These are phyloP conservation scores for Penicillium sp. DNA, from an alignment of 2,329 filamentous ascomycete genomes.

Conservation along the genomic window DNA sequence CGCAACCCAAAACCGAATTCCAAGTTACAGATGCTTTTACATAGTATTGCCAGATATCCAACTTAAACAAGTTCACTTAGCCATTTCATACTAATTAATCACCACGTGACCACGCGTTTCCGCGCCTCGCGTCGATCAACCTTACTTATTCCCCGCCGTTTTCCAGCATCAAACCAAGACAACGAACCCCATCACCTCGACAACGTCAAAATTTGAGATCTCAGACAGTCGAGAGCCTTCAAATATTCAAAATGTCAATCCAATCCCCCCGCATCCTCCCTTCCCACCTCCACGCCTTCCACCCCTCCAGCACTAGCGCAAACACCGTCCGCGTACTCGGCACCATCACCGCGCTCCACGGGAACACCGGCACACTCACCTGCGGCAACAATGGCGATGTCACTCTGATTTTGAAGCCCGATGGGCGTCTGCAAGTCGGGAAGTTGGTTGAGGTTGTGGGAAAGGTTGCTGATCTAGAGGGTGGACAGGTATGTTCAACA, in stretches of 20 bases:
- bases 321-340: constrained; percentile 76
- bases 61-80: background rate
- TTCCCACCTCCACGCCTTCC: constrained; percentile 73
- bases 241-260: constrained; percentile 60
- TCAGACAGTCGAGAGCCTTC: background rate
- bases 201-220: background rate
- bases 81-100: background rate
- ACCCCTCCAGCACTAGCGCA: constrained; percentile 45
- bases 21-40: background rate
- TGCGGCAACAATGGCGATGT: constrained; percentile 67
- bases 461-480: constrained; percentile 45
- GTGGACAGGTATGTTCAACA: constrained; percentile 33
- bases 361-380: constrained; percentile 76
- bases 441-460: constrained; percentile 48
- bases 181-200: background rate
- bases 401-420: constrained; percentile 67
- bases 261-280: constrained; percentile 80
- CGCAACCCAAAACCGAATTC: fast-evolving
- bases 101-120: constrained; percentile 27
- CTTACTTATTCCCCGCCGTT: background rate
- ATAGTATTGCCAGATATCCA: background rate
- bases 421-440: constrained; percentile 45
- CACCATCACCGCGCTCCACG: constrained; percentile 76
- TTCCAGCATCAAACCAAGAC: background rate
- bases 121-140: constrained; percentile 17